These are phyloP conservation scores for Arachnopeziza araneosa DNA, from an alignment of 2,329 filamentous ascomycete species.

Conservation along the genomic window DNA sequence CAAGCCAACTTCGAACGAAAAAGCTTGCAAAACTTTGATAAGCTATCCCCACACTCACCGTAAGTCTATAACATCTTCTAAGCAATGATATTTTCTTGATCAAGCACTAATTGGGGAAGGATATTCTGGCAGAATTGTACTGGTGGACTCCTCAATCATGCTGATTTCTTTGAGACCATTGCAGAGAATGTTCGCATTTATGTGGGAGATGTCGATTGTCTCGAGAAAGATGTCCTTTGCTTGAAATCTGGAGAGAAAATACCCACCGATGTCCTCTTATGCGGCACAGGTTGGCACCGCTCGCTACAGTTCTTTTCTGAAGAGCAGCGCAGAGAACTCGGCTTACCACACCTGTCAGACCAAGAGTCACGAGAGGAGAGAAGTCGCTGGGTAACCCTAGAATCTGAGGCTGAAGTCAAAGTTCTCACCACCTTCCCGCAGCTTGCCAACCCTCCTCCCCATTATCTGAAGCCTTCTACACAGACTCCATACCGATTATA, in stretches of 20 bases:
- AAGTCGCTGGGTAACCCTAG: slow-evolving; percentile 20
- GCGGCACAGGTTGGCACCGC: slow-evolving; percentile 25
- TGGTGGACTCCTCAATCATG: slow-evolving; percentile 25
- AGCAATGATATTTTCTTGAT: not conserved
- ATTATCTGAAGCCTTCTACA: slow-evolving; percentile 13
- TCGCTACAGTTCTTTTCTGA: slow-evolving; percentile 23
- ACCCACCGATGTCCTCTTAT: slow-evolving; percentile 23
- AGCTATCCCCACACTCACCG: slow-evolving; percentile 22
- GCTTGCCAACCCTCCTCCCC: slow-evolving; percentile 23
- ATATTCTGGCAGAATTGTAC: slow-evolving; percentile 28
- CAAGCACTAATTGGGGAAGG: slow-evolving; percentile 8
- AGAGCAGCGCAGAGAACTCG: slow-evolving; percentile 17
- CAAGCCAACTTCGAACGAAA: slow-evolving; percentile 23
- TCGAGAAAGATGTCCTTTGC: slow-evolving; percentile 13
- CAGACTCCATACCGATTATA: slow-evolving; percentile 25
- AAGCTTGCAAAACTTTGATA: slow-evolving; percentile 22
- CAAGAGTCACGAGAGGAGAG: slow-evolving; percentile 14
- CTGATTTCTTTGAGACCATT: slow-evolving; percentile 25
- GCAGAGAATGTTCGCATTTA: slow-evolving; percentile 22
- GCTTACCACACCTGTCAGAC: slow-evolving; percentile 19
- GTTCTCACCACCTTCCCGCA: slow-evolving; percentile 22
- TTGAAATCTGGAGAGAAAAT: slow-evolving; percentile 14
- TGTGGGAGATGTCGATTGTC: slow-evolving; percentile 15
- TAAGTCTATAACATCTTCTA: slow-evolving; percentile 7
- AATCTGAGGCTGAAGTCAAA: slow-evolving; percentile 19